A percentile compares a stretch with the other conserved stretches of the same genome.
These are phyloP conservation scores for Trichomonascaceae sp. DNA, from an alignment of 1,139 yeast genomes.

Conservation along the genomic window DNA sequence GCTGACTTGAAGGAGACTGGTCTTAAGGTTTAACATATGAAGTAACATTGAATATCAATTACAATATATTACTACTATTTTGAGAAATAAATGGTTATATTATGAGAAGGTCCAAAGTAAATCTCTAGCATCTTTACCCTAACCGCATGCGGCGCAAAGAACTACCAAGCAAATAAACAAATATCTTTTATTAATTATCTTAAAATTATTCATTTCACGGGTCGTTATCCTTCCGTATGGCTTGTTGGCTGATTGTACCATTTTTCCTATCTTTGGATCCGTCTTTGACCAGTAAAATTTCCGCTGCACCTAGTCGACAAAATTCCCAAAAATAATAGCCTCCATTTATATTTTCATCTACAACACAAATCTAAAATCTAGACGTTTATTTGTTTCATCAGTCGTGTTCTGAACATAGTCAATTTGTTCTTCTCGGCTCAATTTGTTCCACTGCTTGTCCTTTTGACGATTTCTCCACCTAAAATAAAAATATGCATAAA, in stretches of 20 bases:
- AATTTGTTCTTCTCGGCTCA: slow-evolving; percentile 44
- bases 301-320: too few relatives aligned
- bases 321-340: neutral
- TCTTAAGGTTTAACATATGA: neutral
- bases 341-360: neutral
- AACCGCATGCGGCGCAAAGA: neutral
- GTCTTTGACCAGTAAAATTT: too few relatives aligned
- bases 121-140: neutral
- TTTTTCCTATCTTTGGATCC: too few relatives aligned
- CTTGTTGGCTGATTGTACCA: neutral
- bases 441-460: slow-evolving; percentile 41
- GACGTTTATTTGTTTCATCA: slow-evolving; percentile 50
- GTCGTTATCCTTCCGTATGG: too few relatives aligned
- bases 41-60: neutral
- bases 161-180: neutral
- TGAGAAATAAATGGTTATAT: neutral
- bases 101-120: too few relatives aligned
- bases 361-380: slow-evolving; percentile 43
- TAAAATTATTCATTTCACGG: too few relatives aligned
- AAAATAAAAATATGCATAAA: slow-evolving; percentile 36
- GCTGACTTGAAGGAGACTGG: slow-evolving; percentile 4
- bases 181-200: too few relatives aligned
- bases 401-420: slow-evolving; percentile 40
- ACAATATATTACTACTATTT: neutral
- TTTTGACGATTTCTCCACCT: slow-evolving; percentile 42